phyloP scores from a whole-genome alignment of 345 rosid genomes.

The Eucalyptus urophylla region DNA sequence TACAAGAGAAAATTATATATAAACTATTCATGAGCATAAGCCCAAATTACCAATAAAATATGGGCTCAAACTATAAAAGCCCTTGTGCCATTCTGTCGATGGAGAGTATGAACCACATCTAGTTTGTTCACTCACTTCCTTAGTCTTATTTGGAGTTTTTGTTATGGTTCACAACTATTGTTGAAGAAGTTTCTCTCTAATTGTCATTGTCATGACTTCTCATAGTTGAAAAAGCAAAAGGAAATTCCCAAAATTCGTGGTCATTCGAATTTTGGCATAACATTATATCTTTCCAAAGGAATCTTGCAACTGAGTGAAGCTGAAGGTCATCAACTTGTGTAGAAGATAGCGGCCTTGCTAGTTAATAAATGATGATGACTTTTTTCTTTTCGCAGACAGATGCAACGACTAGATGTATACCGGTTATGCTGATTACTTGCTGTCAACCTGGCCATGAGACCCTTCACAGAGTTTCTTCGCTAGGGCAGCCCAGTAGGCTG shows the following conservation, averaged over 20 bases:
- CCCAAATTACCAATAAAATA: too few species aligned
- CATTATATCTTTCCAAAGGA: background rate
- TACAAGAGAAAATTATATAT: too few species aligned
- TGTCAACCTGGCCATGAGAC: slow-evolving; percentile 25
- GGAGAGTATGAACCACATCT: too few species aligned
- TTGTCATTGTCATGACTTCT: background rate
- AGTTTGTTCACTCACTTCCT: background rate
- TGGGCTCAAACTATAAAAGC: too few species aligned
- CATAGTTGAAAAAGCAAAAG: background rate
- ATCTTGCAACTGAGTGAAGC: background rate
- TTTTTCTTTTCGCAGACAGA: slow-evolving; percentile 12
- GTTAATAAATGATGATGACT: background rate
- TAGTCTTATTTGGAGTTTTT: background rate
- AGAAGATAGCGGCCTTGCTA: background rate
- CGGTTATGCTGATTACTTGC: slow-evolving; percentile 29
- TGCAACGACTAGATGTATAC: slow-evolving; percentile 30
- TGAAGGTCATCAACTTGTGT: background rate
- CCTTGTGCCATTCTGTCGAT: too few species aligned
- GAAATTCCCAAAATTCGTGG: background rate
- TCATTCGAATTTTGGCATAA: background rate
- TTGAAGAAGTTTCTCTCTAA: background rate
- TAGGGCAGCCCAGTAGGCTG: slow-evolving; percentile 24
- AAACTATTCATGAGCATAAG: too few species aligned
- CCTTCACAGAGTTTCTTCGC: slow-evolving; percentile 13
- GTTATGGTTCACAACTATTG: background rate